Evolutionary conservation across 2,329 filamentous ascomycete genomes (phyloP).

Genomic region (Fusarium albidum): DNA sequence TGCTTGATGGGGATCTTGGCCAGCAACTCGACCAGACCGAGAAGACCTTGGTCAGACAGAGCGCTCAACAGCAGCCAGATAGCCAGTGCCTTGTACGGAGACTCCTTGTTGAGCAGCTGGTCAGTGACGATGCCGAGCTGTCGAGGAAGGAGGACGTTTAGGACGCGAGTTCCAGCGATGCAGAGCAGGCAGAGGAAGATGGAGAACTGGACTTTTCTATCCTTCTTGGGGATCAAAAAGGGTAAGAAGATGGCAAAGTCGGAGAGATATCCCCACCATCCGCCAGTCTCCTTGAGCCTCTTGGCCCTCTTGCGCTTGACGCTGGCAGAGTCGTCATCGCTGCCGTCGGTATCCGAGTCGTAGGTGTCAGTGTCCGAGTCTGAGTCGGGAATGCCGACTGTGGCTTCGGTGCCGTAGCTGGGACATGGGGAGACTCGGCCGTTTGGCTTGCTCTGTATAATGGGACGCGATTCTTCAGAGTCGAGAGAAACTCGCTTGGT

Average conservation of each 20-base stretch:
- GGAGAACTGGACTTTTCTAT: conserved; percentile 43
- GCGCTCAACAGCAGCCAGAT: conserved; percentile 31
- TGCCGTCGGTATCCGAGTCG: conserved; percentile 1
- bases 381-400: neutral
- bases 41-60: conserved; percentile 8
- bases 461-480: conserved; percentile 23
- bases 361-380: conserved; percentile 3
- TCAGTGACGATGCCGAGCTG: conserved; percentile 46
- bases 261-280: conserved; percentile 43
- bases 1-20: conserved; percentile 47
- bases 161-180: conserved; percentile 34
- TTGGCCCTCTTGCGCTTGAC: conserved; percentile 41
- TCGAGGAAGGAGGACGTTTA: conserved; percentile 44
- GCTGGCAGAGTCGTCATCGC: conserved; percentile 33
- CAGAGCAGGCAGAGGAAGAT: conserved; percentile 37
- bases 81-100: conserved; percentile 30
- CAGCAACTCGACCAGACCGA: conserved; percentile 33
- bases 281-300: conserved; percentile 40
- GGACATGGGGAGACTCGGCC: neutral
- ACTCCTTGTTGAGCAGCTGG: conserved; percentile 32
- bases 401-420: conserved; percentile 25
- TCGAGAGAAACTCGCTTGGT: neutral
- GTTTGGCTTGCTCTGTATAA: conserved; percentile 5
- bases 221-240: conserved; percentile 41
- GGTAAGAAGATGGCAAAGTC: conserved; percentile 44